Base-by-base conservation (phyloP, 2,329 filamentous ascomycete genomes). In the Paecilomyces niveus region DNA sequence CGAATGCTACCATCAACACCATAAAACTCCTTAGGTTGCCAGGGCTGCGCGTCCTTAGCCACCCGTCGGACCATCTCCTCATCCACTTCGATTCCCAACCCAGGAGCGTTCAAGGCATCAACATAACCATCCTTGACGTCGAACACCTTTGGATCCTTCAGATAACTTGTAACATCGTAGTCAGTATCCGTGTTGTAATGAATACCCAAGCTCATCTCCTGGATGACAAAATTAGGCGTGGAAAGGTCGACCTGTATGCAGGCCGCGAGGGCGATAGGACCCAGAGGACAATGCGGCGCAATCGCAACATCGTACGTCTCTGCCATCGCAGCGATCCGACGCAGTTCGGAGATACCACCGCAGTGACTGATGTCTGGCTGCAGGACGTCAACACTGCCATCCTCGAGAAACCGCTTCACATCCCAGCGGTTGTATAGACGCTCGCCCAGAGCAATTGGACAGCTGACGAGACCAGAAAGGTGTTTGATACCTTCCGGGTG, bases 131-230 rank as follows among this genome's bases (percentile, higher is more conserved):
- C 81, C n/a, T 81, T 78, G 5, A 90, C 83, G 49, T 84, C 77
- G 78, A 87, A 90, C 0, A 89, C 83, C 54, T 82, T 80, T 0
- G 84, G 79, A 64, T 90, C 83, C 66, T 82, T 83, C 1, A 85
- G 78, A 67, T 90, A 91, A 26, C 82, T 88, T 11, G 82, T 82
- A 57, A 89, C 75, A 68, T 90, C 87, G 64, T 85, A 79, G 1
- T 83, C 85, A 0, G 80, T 82, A 65, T 81, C 80, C 3, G 74
- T 72, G 64, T 92, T 92, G 68, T 92, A 92, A 69, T 92, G 89
- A 64, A 92, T 92, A 0, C 89, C 89, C 31, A 91, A 67, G 56
- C 85, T 87, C 89, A 91, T 91, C 71, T 92, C 89, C 67, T 89
- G 85, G 32, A 92, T 91, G 0, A 81, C 83, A 68, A 88, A 90